These are phyloP conservation scores for Toxoplasma gondii DNA, from an alignment of 169 alveolate genomes.

Conservation along the genomic window DNA sequence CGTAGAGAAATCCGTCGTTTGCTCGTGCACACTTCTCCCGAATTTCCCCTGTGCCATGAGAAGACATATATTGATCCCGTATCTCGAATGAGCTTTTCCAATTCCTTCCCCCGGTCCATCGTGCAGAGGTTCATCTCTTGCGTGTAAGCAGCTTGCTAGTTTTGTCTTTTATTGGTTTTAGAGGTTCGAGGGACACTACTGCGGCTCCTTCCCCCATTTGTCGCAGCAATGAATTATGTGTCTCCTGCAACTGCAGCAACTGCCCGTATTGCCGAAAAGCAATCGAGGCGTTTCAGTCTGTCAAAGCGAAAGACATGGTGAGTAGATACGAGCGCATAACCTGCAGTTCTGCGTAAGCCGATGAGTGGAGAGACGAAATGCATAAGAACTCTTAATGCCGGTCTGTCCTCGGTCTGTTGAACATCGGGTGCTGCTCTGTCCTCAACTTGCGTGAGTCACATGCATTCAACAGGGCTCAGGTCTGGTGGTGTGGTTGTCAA, in stretches of 20 bases:
- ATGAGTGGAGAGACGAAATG: background rate
- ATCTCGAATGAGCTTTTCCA: too few species aligned
- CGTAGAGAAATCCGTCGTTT: background rate
- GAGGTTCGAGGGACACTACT: background rate
- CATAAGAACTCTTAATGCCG: background rate
- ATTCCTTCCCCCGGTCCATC: too few species aligned
- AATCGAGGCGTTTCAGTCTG: slow-evolving; percentile 42
- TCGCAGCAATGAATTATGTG: background rate
- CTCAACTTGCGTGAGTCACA: too few species aligned
- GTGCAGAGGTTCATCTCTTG: too few species aligned
- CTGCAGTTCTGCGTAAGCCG: too few species aligned
- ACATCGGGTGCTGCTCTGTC: too few species aligned
- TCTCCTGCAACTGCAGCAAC: slow-evolving; percentile 36
- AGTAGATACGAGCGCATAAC: background rate
- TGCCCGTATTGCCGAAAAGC: slow-evolving; percentile 70
- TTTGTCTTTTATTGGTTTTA: background rate
- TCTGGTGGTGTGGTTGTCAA: too few species aligned
- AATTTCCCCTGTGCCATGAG: too few species aligned
- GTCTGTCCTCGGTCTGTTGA: background rate
- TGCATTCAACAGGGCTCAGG: too few species aligned
- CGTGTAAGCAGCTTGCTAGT: background rate
- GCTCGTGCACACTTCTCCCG: too few species aligned
- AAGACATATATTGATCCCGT: too few species aligned
- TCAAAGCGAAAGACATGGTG: slow-evolving; percentile 65
- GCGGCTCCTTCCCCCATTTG: too few species aligned